Percentiles rank a stretch among this genome's conserved stretches.
These are phyloP conservation scores for Podaxis carcinomalis DNA, from an alignment of 768 basidiomycete species.

Conservation along the genomic window DNA sequence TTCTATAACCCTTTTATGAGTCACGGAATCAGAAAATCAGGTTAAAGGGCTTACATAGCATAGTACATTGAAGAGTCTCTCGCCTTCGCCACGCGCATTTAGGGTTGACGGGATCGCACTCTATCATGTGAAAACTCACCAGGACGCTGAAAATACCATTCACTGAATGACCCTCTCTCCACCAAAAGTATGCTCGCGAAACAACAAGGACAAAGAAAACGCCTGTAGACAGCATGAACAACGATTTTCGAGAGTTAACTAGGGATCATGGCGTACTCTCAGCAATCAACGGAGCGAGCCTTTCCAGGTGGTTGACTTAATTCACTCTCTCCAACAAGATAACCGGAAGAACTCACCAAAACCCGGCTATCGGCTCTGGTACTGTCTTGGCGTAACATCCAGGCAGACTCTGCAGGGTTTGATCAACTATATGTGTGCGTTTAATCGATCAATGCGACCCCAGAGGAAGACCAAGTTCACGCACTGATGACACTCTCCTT, in stretches of 20 bases:
- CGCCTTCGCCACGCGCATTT: neutral
- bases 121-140: constrained; percentile 7
- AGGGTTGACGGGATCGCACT: neutral
- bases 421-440: constrained; percentile 16
- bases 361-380: constrained; percentile 23
- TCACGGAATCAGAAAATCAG: too few relatives aligned
- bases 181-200: constrained; percentile 21
- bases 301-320: constrained; percentile 2
- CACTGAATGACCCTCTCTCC: constrained; percentile 20
- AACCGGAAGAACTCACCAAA: constrained; percentile 17
- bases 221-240: constrained; percentile 4
- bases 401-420: constrained; percentile 17
- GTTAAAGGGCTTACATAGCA: too few relatives aligned
- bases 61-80: too few relatives aligned
- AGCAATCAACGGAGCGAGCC: constrained; percentile 24
- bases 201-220: constrained; percentile 22
- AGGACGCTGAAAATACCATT: constrained; percentile 21
- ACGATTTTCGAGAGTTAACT: neutral
- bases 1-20: too few relatives aligned
- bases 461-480: constrained; percentile 7
- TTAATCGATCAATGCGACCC: neutral
- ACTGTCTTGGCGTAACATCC: constrained; percentile 26
- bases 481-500: constrained; percentile 21
- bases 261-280: constrained; percentile 18
- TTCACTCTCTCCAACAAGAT: neutral